Conservation (phyloP, 2,329 filamentous ascomycete genomes). For the Verruconis gallopava region DNA sequence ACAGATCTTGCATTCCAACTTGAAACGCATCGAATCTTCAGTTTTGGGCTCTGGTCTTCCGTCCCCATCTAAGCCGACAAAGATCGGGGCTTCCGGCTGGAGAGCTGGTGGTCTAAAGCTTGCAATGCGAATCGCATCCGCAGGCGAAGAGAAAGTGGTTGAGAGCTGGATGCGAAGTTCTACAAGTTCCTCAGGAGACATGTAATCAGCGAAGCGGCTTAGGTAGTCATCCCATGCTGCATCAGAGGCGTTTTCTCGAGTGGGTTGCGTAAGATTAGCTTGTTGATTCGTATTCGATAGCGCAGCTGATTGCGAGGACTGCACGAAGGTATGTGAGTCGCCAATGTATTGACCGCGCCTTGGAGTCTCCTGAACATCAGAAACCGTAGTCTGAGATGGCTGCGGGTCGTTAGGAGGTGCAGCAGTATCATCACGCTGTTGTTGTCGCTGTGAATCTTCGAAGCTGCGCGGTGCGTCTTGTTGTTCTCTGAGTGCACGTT, state of each 20-base stretch:
- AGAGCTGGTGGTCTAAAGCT: not conserved
- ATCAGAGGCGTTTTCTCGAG: not conserved
- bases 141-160: not conserved
- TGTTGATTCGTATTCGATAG: not conserved
- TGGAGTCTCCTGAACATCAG: not conserved
- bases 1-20: conserved; percentile 40
- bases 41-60: conserved; percentile 34
- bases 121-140: not conserved
- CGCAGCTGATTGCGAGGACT: not conserved
- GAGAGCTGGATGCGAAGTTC: not conserved
- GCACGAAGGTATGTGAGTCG: not conserved
- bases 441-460: not conserved
- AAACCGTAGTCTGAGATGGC: not conserved
- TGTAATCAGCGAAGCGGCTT: not conserved
- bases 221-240: not conserved
- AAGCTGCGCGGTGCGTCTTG: not conserved
- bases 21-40: conserved; percentile 36
- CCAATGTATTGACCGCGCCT: not conserved
- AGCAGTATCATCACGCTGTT: not conserved
- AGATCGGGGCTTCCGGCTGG: not conserved
- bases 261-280: not conserved
- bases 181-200: not conserved
- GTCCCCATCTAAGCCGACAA: conserved; percentile 31
- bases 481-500: not conserved
- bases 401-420: not conserved